A percentile compares a stretch with the other conserved stretches of the same genome.
phyloP scores from a whole-genome alignment of 148 eudicot genomes.

The Rhododendron kiyosumense region DNA sequence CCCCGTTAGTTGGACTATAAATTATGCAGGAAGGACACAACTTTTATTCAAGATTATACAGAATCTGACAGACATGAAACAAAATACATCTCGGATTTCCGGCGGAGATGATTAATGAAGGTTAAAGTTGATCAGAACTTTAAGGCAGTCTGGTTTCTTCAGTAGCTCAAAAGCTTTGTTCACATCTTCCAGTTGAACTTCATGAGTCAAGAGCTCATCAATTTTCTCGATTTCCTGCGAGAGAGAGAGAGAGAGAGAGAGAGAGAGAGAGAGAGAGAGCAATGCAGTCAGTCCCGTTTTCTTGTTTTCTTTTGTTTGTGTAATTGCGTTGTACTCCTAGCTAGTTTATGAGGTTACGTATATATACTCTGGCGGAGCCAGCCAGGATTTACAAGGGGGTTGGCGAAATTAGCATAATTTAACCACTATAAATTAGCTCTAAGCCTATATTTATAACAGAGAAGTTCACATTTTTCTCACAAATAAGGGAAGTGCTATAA shows the following conservation, averaged over 20 bases:
- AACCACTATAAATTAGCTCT: no score
- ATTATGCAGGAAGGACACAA: not conserved
- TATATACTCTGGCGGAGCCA: no score
- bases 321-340: not conserved
- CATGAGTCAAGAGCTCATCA: conserved; percentile 27
- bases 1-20: not conserved
- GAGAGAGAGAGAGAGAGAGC: no score
- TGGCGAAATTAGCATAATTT: no score
- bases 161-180: conserved; percentile 23
- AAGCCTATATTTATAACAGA: no score
- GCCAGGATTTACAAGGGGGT: no score
- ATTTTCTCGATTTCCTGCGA: conserved; percentile 28
- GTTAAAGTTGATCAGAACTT: conserved; percentile 27
- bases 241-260: not conserved
- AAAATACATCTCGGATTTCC: not conserved
- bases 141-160: conserved; percentile 32
- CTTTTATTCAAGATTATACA: not conserved
- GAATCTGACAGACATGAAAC: not conserved
- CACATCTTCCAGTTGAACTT: conserved; percentile 25
- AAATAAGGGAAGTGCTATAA: no score
- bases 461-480: no score
- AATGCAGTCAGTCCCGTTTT: not conserved
- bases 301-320: not conserved
- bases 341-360: not conserved
- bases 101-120: not conserved